These are phyloP conservation scores for Suillus occidentalis DNA, from an alignment of 768 basidiomycete genomes.

Conservation along the genomic window DNA sequence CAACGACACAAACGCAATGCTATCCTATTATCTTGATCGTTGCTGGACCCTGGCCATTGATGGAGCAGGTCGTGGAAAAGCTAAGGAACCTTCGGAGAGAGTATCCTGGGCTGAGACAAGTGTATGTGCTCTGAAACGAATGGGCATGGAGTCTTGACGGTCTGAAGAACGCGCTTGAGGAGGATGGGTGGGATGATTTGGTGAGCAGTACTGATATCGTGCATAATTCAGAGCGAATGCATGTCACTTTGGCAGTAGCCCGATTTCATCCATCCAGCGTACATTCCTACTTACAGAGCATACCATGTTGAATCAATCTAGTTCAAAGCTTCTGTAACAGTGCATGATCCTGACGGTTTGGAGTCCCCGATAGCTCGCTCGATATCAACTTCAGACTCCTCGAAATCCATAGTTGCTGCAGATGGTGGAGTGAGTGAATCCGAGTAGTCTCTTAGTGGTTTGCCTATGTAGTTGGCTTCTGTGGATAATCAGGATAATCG, in stretches of 20 bases:
- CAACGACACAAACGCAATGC: constrained; percentile 10
- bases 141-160: constrained; percentile 43
- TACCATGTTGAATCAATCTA: constrained; percentile 43
- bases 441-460: not conserved
- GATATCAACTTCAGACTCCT: constrained; percentile 34
- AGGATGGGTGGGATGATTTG: constrained; percentile 53
- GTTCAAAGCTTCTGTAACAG: constrained; percentile 25
- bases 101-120: constrained; percentile 31
- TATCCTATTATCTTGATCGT: constrained; percentile 40
- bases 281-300: constrained; percentile 33
- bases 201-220: constrained; percentile 40
- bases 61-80: constrained; percentile 40
- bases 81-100: constrained; percentile 37
- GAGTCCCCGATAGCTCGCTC: not conserved
- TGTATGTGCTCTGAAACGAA: constrained; percentile 54
- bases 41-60: constrained; percentile 39
- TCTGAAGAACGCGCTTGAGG: constrained; percentile 36
- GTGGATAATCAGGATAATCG: not conserved
- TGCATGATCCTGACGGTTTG: constrained; percentile 3
- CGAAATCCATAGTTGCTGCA: constrained; percentile 35
- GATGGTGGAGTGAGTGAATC: not conserved
- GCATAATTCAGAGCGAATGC: constrained; percentile 45
- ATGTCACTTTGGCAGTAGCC: constrained; percentile 48
- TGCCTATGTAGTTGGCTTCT: not conserved
- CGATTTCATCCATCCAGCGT: constrained; percentile 55